Conservation (phyloP, 139 green algal genomes). For the Edaphochlamys debaryana region DNA sequence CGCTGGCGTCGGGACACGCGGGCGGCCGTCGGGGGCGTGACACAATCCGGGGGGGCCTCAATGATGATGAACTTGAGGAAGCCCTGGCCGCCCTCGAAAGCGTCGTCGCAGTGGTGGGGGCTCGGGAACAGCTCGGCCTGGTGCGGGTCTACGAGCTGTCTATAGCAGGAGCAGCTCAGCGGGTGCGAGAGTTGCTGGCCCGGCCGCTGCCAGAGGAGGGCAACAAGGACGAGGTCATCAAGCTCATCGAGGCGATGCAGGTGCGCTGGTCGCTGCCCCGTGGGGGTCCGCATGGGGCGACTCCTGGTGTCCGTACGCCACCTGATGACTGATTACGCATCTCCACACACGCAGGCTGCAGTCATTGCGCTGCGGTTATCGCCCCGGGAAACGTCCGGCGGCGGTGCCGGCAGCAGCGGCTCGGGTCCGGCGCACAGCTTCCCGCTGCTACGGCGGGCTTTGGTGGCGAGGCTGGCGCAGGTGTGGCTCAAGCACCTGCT, state of each 20-base stretch:
- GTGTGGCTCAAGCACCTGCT: conserved; percentile 27
- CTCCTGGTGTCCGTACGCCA: too few relatives aligned
- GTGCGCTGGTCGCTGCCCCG: too few relatives aligned
- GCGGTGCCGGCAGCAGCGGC: not conserved
- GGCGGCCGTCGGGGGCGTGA: not conserved
- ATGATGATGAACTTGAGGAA: not conserved
- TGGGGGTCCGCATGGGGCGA: too few relatives aligned
- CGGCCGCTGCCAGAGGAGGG: not conserved
- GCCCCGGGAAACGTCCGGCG: too few relatives aligned
- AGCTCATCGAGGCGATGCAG: too few relatives aligned
- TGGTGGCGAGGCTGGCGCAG: not conserved
- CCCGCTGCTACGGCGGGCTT: conserved; percentile 19
- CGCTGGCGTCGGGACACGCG: too few relatives aligned
- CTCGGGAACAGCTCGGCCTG: not conserved
- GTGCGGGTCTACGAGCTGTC: not conserved
- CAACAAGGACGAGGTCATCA: not conserved
- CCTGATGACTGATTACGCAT: too few relatives aligned
- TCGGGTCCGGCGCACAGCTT: conserved; percentile 2
- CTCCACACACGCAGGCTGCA: too few relatives aligned
- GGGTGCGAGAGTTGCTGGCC: not conserved
- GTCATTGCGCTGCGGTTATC: too few relatives aligned
- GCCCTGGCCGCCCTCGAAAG: not conserved
- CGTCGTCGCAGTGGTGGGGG: not conserved
- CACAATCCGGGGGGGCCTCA: not conserved
- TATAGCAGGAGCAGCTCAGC: too few relatives aligned